Percentiles rank a stretch among this genome's conserved stretches.
Evolutionary conservation across 805 yeast genomes (phyloP).

Genomic region (Suhomyces sp.): DNA sequence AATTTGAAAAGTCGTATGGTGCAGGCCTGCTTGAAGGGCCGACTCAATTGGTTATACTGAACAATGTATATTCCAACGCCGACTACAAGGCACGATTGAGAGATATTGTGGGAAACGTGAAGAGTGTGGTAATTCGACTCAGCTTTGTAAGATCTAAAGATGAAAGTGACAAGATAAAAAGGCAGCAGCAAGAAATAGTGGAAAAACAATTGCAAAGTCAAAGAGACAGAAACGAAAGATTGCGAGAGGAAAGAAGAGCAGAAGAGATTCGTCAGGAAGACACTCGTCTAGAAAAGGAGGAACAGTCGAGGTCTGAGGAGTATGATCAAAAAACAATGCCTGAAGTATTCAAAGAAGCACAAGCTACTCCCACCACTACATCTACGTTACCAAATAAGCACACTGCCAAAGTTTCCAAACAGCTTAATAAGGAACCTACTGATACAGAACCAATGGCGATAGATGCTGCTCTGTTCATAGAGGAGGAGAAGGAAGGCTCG

Average conservation of each 20-base stretch:
- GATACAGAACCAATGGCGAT: too few relatives aligned
- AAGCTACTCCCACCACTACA: too few relatives aligned
- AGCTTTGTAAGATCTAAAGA: constrained; percentile 14
- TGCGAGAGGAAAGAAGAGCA: constrained; percentile 9
- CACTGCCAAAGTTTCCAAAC: too few relatives aligned
- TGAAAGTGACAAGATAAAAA: constrained; percentile 7
- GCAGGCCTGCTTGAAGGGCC: constrained; percentile 9
- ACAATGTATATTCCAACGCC: constrained; percentile 11
- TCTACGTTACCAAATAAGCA: too few relatives aligned
- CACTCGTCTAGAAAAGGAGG: not conserved
- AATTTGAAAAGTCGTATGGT: constrained; percentile 17
- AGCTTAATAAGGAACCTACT: too few relatives aligned
- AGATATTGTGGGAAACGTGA: constrained; percentile 18
- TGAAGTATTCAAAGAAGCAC: too few relatives aligned
- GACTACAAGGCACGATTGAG: constrained; percentile 15
- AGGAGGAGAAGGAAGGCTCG: constrained; percentile 14
- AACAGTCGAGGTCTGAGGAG: too few relatives aligned
- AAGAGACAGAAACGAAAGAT: constrained; percentile 11
- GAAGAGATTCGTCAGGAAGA: constrained; percentile 2
- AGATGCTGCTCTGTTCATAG: too few relatives aligned
- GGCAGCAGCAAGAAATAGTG: constrained; percentile 23
- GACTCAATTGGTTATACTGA: constrained; percentile 16
- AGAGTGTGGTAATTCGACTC: constrained; percentile 28
- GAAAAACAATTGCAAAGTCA: constrained; percentile 20
- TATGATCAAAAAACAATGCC: too few relatives aligned